Evolutionary conservation across 116 monocot species (phyloP).

Genomic region (Phalaenopsis hybrid): DNA sequence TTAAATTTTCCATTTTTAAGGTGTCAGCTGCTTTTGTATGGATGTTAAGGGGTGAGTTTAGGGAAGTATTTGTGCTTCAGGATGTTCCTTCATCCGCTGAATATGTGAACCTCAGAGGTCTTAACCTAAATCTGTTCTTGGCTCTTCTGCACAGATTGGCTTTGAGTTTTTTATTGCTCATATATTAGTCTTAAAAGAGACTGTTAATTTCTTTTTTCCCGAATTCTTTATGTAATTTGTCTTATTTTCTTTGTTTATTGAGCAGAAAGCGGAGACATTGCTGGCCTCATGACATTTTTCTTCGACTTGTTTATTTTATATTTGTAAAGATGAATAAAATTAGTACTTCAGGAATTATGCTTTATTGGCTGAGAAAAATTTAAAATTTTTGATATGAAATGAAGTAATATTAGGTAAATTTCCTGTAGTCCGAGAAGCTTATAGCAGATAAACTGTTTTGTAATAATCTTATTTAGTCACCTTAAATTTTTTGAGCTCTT

Average conservation of each 20-base stretch:
- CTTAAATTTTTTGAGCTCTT: constrained; percentile 15
- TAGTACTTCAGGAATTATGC: neutral
- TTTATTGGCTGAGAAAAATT: neutral
- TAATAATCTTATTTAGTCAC: neutral
- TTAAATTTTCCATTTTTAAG: too few relatives aligned
- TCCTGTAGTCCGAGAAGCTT: neutral
- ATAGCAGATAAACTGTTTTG: neutral
- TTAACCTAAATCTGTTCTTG: too few relatives aligned
- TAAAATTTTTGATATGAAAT: constrained; percentile 2
- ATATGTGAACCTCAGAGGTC: too few relatives aligned
- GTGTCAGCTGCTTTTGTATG: too few relatives aligned
- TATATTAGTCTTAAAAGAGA: neutral
- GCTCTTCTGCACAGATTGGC: neutral
- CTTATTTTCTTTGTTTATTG: neutral
- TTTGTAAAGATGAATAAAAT: neutral
- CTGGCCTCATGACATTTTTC: neutral
- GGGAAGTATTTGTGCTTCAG: too few relatives aligned
- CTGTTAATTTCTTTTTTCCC: neutral
- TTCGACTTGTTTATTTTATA: neutral
- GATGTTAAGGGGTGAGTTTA: too few relatives aligned
- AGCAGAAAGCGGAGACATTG: neutral
- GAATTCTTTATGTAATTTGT: neutral
- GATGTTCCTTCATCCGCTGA: too few relatives aligned
- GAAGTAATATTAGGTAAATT: constrained; percentile 2
- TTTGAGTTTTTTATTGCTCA: neutral